phyloP scores from a whole-genome alignment of 306 rosid species.

The Datisca glomerata region DNA sequence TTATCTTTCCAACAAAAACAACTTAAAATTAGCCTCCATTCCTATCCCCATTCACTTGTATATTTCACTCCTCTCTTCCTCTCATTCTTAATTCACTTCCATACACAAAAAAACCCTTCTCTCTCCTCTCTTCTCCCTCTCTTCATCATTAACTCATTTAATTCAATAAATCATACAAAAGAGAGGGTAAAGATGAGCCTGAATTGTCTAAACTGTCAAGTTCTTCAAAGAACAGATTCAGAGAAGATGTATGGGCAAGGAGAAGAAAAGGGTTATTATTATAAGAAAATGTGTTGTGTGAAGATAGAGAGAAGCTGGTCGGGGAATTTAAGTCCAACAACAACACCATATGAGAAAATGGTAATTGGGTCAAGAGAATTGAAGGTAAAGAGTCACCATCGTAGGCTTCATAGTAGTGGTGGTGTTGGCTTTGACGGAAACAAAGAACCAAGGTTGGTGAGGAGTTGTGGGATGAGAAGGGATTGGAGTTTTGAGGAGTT shows the following conservation, averaged over 20 bases:
- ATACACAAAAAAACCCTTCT: background rate
- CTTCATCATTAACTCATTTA: too few relatives aligned
- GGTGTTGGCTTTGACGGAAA: constrained; percentile 12
- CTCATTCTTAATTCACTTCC: background rate
- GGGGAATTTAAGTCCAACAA: constrained; percentile 24
- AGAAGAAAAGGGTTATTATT: constrained; percentile 12
- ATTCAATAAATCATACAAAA: too few relatives aligned
- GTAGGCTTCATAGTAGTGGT: constrained; percentile 20
- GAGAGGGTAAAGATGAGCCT: constrained; percentile 36
- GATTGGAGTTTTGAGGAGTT: constrained; percentile 82
- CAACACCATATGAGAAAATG: constrained; percentile 6
- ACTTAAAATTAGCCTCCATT: too few relatives aligned
- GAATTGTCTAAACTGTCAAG: constrained; percentile 48
- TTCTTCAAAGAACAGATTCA: constrained; percentile 36
- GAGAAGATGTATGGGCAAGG: constrained; percentile 13
- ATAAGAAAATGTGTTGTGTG: constrained; percentile 2
- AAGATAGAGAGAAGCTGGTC: constrained; percentile 44
- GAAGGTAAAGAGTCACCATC: constrained; percentile 19
- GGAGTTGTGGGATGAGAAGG: constrained; percentile 84
- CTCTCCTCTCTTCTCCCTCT: constrained; percentile 1
- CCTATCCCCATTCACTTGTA: background rate
- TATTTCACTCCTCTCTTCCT: constrained; percentile 11
- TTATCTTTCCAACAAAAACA: too few relatives aligned
- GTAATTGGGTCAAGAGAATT: constrained; percentile 1
- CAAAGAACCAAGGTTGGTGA: constrained; percentile 32